Base-by-base conservation (phyloP, 1,139 yeast species). In the Yamadazyma diddensiae region DNA sequence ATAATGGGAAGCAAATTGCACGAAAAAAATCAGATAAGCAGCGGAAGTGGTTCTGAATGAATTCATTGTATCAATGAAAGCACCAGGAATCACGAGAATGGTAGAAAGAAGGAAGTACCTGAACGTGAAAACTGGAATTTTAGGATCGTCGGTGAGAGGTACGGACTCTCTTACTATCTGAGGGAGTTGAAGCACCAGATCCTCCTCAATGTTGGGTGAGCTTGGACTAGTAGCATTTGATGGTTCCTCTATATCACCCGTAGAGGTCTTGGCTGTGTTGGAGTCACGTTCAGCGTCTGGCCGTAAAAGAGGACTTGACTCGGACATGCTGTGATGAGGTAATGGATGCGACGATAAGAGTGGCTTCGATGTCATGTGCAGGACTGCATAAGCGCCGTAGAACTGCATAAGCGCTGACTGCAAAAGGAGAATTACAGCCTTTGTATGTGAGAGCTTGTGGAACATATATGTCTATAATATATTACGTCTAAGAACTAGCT, bases 11-110 rank as follows among this genome's bases (percentile, higher is more conserved):
- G 61, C 62, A 33, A 70, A 62, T 39, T 69, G 75, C 1, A 69
- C 75, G 41, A 68, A 66, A 30, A 69, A 57, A 16, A 69, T 64
- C 20, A 72, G 65, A 35, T 67, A 69, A 2, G 71, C 65, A 9
- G 73, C 73, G 15, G 71, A 58, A 0, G 74, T 69, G 3, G 74
- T 68, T 37, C 76, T 49, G 46, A 56, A 70, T 2, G 71, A 62
- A 43, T 69, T 70, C 70, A 70, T 59, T 8, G 74, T 69, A 38
- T 62, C 71, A 13, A 69, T 55, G 37, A 70, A 65, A 1, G 76
- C 76, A 15, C 75, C 76, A 1, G 76, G 76, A 2, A 63, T 45
- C 2, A 70, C 59, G 38, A 70, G 66, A 1, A 70, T 24, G 3
- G 61, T 43, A 10, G 72, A 56, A 14, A 70, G 46, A 2, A 70